A percentile compares a stretch with the other conserved stretches of the same genome.
phyloP scores from a whole-genome alignment of 1,284 basidiomycete species.

The Cryptococcus sp. region DNA sequence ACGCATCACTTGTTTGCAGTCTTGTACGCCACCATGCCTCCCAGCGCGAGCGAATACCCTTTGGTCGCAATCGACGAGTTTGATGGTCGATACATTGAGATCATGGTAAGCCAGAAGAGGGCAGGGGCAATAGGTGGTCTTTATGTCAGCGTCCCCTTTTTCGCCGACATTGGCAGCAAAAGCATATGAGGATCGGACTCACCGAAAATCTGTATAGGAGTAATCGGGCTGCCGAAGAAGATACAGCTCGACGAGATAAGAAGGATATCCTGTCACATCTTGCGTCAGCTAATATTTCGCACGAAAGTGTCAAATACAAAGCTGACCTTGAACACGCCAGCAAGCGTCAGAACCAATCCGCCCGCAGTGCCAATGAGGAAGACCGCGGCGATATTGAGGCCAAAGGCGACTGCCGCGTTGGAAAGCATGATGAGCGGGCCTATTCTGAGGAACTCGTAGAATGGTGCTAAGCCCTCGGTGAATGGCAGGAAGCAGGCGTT shows the following conservation, averaged over 20 bases:
- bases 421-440: conserved; percentile 75
- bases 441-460: conserved; percentile 68
- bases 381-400: conserved; percentile 86
- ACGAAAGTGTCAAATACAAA: background rate
- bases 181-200: conserved; percentile 33
- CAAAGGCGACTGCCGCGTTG: conserved; percentile 87
- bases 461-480: conserved; percentile 87
- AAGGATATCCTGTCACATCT: conserved; percentile 72
- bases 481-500: conserved; percentile 83
- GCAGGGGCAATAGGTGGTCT: too few species aligned
- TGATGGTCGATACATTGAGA: too few species aligned
- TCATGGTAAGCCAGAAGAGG: too few species aligned
- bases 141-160: background rate
- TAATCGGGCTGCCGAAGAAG: conserved; percentile 75
- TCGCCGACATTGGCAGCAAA: background rate
- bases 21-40: conserved; percentile 45
- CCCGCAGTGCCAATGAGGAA: conserved; percentile 88
- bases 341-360: conserved; percentile 86
- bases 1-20: conserved; percentile 22
- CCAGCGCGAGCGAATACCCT: conserved; percentile 41
- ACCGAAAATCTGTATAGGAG: conserved; percentile 82
- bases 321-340: conserved; percentile 84
- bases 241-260: conserved; percentile 84
- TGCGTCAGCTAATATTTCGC: background rate
- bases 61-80: background rate